These are phyloP conservation scores for Gentiana straminea DNA, from an alignment of 257 asterid genomes.

Conservation along the genomic window DNA sequence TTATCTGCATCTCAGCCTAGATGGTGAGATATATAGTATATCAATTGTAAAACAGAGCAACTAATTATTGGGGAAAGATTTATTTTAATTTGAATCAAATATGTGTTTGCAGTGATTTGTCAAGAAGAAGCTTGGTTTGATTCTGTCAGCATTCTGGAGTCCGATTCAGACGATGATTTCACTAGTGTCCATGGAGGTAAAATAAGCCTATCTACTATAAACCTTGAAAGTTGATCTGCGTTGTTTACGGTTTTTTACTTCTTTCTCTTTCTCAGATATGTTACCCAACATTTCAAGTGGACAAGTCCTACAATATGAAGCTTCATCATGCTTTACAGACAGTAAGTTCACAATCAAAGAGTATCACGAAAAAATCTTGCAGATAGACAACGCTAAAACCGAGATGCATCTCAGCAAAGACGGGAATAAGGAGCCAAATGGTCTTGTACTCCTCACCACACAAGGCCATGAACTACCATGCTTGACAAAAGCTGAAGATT, in stretches of 20 bases:
- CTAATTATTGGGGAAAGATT: not conserved
- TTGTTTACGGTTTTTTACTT: not conserved
- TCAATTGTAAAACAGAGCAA: no score
- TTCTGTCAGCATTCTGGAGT: conserved; percentile 74
- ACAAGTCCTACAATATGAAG: conserved; percentile 64
- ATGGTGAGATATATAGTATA: no score
- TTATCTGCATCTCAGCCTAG: no score
- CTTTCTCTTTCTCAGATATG: conserved; percentile 30
- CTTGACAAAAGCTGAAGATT: conserved; percentile 31
- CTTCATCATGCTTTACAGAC: conserved; percentile 52
- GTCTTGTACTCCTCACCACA: conserved; percentile 30
- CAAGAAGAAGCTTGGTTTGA: conserved; percentile 93
- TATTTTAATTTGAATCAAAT: not conserved
- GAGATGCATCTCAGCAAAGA: conserved; percentile 34
- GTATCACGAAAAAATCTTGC: conserved; percentile 39
- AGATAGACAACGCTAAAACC: conserved; percentile 30
- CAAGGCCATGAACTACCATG: conserved; percentile 30
- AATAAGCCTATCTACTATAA: not conserved
- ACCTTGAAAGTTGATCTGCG: not conserved
- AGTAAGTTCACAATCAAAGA: conserved; percentile 41
- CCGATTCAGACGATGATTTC: conserved; percentile 89
- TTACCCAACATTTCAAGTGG: conserved; percentile 45
- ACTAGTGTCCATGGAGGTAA: conserved; percentile 94
- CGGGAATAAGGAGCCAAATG: conserved; percentile 36
- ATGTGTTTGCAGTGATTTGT: conserved; percentile 44